Evolutionary conservation across 768 basidiomycete species (phyloP).

Genomic region (Rossbeevera mucosa): DNA sequence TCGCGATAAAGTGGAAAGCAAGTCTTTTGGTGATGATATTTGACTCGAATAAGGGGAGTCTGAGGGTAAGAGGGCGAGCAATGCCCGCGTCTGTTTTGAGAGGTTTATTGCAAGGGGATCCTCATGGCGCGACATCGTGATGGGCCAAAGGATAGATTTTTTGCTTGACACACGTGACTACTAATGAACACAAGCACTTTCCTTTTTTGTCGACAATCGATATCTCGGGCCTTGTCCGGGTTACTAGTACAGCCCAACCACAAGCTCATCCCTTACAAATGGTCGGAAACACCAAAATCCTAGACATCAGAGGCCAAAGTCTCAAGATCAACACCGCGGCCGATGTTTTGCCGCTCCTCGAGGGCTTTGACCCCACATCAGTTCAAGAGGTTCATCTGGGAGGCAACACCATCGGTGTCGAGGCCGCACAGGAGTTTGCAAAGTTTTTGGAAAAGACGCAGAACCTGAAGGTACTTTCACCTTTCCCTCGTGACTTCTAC

Average conservation of each 20-base stretch:
- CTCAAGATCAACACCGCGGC: constrained; percentile 75
- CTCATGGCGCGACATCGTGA: constrained; percentile 11
- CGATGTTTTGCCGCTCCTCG: constrained; percentile 73
- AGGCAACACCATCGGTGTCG: constrained; percentile 91
- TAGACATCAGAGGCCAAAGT: constrained; percentile 29
- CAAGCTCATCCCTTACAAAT: constrained; percentile 10
- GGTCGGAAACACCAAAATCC: constrained; percentile 13
- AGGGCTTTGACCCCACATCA: constrained; percentile 54
- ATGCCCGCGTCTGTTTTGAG: constrained; percentile 43
- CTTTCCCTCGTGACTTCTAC: background rate
- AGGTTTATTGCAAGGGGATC: constrained; percentile 62
- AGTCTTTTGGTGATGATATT: constrained; percentile 37
- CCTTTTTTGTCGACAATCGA: constrained; percentile 19
- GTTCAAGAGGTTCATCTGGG: constrained; percentile 90
- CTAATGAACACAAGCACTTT: background rate
- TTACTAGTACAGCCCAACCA: no score
- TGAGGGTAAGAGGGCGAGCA: constrained; percentile 43
- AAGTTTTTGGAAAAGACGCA: constrained; percentile 68
- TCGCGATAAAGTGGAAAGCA: constrained; percentile 55
- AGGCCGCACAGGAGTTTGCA: constrained; percentile 80
- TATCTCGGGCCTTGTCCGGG: background rate
- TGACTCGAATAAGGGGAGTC: constrained; percentile 36
- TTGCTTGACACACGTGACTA: constrained; percentile 21
- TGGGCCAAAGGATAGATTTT: background rate
- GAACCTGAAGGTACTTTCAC: constrained; percentile 55